These are phyloP conservation scores for Hypoxylon cercidicola DNA, from an alignment of 495 filamentous ascomycete genomes.

Conservation along the genomic window DNA sequence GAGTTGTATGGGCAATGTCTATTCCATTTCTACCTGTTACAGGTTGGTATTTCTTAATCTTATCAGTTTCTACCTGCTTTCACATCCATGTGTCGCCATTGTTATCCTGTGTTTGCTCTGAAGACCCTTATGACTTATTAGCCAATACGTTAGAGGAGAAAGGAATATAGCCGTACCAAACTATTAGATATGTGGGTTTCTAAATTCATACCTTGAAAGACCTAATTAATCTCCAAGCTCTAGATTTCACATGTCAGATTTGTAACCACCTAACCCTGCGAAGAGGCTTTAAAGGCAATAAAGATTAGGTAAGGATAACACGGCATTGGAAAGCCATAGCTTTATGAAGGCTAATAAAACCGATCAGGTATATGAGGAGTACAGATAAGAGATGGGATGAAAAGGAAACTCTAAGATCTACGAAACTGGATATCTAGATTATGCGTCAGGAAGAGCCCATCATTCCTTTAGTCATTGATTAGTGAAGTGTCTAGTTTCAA, in stretches of 20 bases:
- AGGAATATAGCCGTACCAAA: neutral
- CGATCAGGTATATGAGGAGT: conserved; percentile 1
- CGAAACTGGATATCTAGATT: conserved; percentile 3
- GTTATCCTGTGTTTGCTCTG: no score
- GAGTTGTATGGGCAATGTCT: no score
- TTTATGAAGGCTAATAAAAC: no score
- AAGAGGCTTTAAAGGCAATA: neutral
- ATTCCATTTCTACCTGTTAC: no score
- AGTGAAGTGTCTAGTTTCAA: conserved; percentile 17
- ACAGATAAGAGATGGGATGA: neutral
- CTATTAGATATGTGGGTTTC: neutral
- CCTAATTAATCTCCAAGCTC: conserved; percentile 1
- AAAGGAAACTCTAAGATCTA: conserved; percentile 4
- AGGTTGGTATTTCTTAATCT: no score
- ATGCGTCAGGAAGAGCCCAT: conserved; percentile 14
- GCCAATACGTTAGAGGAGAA: no score
- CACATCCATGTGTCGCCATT: no score
- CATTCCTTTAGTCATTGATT: conserved; percentile 27
- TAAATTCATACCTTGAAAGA: neutral
- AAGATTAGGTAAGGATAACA: neutral
- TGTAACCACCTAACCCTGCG: neutral
- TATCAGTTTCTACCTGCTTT: no score
- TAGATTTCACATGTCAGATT: conserved; percentile 2
- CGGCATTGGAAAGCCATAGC: no score
- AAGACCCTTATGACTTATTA: no score